phyloP scores from a whole-genome alignment of 2,329 filamentous ascomycete species.

The Exophiala sp. region DNA sequence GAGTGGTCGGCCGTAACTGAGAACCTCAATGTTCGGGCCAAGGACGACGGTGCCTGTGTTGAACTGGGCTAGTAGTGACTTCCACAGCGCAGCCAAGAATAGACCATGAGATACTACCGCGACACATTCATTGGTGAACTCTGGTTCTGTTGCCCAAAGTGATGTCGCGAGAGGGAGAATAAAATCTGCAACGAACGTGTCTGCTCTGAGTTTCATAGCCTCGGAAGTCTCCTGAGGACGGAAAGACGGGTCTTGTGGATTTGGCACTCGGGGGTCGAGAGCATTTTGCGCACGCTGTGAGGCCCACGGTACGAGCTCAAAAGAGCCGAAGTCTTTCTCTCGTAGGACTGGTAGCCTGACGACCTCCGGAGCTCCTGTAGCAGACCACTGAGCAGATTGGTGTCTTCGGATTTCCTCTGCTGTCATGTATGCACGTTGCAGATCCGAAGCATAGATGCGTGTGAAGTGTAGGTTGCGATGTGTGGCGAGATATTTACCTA shows the following conservation, averaged over 20 bases:
- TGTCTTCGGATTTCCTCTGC: slow-evolving; percentile 63
- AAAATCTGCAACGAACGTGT: slow-evolving; percentile 63
- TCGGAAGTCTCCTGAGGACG: slow-evolving; percentile 64
- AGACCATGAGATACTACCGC: slow-evolving; percentile 81
- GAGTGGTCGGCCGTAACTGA: slow-evolving; percentile 37
- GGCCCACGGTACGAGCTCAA: slow-evolving; percentile 35
- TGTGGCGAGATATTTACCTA: slow-evolving; percentile 65
- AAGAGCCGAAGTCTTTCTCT: slow-evolving; percentile 42
- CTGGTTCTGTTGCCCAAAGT: slow-evolving; percentile 32
- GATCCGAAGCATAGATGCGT: slow-evolving; percentile 74
- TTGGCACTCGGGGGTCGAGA: slow-evolving; percentile 1
- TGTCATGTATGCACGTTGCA: slow-evolving; percentile 70
- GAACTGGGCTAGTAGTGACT: slow-evolving; percentile 58
- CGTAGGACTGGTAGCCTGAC: slow-evolving; percentile 29
- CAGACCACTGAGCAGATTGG: slow-evolving; percentile 36
- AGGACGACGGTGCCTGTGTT: slow-evolving; percentile 45
- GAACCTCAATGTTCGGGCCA: slow-evolving; percentile 40
- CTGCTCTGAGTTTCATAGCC: slow-evolving; percentile 62
- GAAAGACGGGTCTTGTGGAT: slow-evolving; percentile 41
- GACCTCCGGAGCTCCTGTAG: slow-evolving; percentile 10
- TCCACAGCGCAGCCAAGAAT: slow-evolving; percentile 68
- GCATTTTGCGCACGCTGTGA: slow-evolving; percentile 22
- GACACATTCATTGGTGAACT: slow-evolving; percentile 37
- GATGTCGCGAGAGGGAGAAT: slow-evolving; percentile 56
- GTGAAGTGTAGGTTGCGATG: slow-evolving; percentile 59